A percentile compares a stretch with the other conserved stretches of the same genome.
phyloP scores from a whole-genome alignment of 2,329 filamentous ascomycete species.

The Phyllosticta capitalensis region DNA sequence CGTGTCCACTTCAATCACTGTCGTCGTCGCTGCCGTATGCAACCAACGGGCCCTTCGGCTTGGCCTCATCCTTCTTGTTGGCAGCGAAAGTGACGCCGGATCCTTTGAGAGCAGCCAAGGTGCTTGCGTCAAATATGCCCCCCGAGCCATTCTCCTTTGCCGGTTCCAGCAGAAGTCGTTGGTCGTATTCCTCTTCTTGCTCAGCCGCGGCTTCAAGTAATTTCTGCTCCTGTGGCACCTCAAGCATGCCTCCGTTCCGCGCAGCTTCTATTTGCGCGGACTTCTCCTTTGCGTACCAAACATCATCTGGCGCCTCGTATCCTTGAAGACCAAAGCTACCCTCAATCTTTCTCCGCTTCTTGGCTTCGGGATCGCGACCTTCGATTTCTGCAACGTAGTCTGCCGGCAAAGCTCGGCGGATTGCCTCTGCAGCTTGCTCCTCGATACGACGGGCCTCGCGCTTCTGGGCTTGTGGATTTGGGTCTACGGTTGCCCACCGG shows the following conservation, averaged over 20 bases:
- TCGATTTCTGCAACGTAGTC: conserved; percentile 92
- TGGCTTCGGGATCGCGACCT: conserved; percentile 75
- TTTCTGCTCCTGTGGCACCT: conserved; percentile 45
- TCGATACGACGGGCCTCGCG: conserved; percentile 82
- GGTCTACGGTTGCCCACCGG: conserved; percentile 92
- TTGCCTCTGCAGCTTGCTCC: conserved; percentile 92
- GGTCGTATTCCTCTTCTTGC: conserved; percentile 24
- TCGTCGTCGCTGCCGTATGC: conserved; percentile 88
- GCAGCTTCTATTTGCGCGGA: conserved; percentile 56
- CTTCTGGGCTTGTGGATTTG: conserved; percentile 90
- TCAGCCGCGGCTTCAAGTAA: conserved; percentile 38
- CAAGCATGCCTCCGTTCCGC: conserved; percentile 50
- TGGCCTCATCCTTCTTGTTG: conserved; percentile 45
- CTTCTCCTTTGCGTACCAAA: conserved; percentile 79
- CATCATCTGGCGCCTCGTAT: conserved; percentile 87
- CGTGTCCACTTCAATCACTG: conserved; percentile 38
- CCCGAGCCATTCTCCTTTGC: conserved; percentile 29
- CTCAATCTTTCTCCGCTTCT: conserved; percentile 82
- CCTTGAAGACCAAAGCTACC: conserved; percentile 81
- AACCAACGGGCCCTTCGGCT: conserved; percentile 62
- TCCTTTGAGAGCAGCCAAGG: conserved; percentile 65
- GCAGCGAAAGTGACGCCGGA: conserved; percentile 39
- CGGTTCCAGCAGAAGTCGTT: conserved; percentile 12
- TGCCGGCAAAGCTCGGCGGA: conserved; percentile 75
- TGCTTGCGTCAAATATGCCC: conserved; percentile 74